Conservation (phyloP, 129 eudicot species). For the Flaveria brownii region DNA sequence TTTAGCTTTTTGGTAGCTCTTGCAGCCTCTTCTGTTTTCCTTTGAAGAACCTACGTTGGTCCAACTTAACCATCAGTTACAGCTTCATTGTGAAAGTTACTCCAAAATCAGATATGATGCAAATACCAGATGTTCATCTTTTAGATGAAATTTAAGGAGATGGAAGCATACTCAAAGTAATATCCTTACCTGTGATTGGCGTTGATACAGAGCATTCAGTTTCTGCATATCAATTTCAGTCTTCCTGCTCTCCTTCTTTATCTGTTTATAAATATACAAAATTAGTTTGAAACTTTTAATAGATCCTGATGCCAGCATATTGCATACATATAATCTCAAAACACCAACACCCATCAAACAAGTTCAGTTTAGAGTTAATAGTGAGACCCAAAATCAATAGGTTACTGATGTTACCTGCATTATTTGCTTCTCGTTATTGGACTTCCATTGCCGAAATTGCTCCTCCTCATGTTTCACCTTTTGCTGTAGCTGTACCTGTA, state of each 20-base stretch:
- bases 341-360: conserved; percentile 14
- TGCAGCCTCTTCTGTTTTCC: conserved; percentile 82
- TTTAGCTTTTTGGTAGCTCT: conserved; percentile 66
- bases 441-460: conserved; percentile 97
- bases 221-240: conserved; percentile 92
- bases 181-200: conserved; percentile 76
- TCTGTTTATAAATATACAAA: conserved; percentile 38
- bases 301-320: conserved; percentile 20
- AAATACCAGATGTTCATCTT: conserved; percentile 18
- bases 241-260: conserved; percentile 92
- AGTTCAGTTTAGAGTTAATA: not conserved
- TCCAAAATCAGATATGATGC: conserved; percentile 20
- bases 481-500: conserved; percentile 91
- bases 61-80: conserved; percentile 19
- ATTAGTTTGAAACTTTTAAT: conserved; percentile 24
- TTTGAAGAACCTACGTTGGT: conserved; percentile 57
- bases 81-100: conserved; percentile 17
- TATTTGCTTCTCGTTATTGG: conserved; percentile 88
- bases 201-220: conserved; percentile 86
- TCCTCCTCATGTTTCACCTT: conserved; percentile 94
- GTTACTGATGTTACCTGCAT: conserved; percentile 61
- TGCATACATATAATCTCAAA: conserved; percentile 17
- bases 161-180: not conserved
- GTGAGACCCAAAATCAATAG: conserved; percentile 7
- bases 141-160: conserved; percentile 18